A percentile compares a stretch with the other conserved stretches of the same genome.
Evolutionary conservation across 169 alveolate genomes (phyloP).

Genomic region (Perkinsus marinus): DNA sequence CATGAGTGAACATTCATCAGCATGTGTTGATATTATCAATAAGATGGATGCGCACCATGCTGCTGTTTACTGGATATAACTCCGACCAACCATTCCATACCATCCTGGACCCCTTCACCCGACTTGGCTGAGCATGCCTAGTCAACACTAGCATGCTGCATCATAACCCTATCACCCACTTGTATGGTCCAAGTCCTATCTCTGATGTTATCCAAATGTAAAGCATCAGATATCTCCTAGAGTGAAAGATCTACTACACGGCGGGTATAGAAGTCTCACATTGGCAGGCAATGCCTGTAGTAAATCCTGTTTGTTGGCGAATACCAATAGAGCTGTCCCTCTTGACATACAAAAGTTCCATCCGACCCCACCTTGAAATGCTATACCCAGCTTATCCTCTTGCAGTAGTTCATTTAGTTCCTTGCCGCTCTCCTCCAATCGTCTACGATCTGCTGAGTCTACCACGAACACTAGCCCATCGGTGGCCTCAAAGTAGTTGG

Average conservation of each 20-base stretch:
- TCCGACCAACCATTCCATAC: slow-evolving; percentile 61
- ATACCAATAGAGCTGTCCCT: slow-evolving; percentile 48
- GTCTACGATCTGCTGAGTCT: slow-evolving; percentile 64
- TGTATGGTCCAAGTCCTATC: slow-evolving; percentile 60
- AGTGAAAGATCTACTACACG: background rate
- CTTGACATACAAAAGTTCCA: slow-evolving; percentile 20
- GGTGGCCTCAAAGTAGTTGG: slow-evolving; percentile 65
- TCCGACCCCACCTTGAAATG: background rate
- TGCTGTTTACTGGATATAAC: background rate
- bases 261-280: background rate
- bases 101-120: slow-evolving; percentile 60
- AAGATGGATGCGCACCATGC: too few species aligned
- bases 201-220: slow-evolving; percentile 38
- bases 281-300: slow-evolving; percentile 59
- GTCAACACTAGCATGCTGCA: background rate
- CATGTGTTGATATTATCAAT: too few species aligned
- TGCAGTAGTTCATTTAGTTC: slow-evolving; percentile 56
- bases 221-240: slow-evolving; percentile 31
- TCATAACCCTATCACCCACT: background rate
- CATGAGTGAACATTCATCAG: too few species aligned
- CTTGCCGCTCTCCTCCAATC: slow-evolving; percentile 59
- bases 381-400: slow-evolving; percentile 42
- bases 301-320: slow-evolving; percentile 70
- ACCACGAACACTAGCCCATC: slow-evolving; percentile 70
- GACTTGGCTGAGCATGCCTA: slow-evolving; percentile 74